These are phyloP conservation scores for Thelonectria discophora DNA, from an alignment of 2,329 filamentous ascomycete species.

Conservation along the genomic window DNA sequence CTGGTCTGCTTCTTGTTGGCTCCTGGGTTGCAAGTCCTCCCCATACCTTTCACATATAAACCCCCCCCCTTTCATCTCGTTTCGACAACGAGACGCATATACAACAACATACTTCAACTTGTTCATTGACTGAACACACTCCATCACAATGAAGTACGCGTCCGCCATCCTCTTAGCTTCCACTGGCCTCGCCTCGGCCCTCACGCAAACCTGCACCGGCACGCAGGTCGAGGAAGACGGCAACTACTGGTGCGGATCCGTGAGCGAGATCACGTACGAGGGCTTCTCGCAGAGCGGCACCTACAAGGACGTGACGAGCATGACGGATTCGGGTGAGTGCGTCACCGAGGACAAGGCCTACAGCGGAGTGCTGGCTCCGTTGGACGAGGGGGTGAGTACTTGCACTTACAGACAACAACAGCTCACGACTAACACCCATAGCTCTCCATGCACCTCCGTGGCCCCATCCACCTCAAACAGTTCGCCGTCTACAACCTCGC, in stretches of 20 bases:
- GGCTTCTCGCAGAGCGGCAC: slow-evolving; percentile 67
- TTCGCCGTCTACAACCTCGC: slow-evolving; percentile 74
- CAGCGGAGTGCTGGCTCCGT: slow-evolving; percentile 69
- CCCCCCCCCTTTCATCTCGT: no score
- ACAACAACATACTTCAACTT: no score
- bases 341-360: slow-evolving; percentile 61
- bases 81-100: no score
- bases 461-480: slow-evolving; percentile 72
- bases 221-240: slow-evolving; percentile 52
- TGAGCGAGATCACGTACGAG: slow-evolving; percentile 58
- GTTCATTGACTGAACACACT: background rate
- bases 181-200: no score
- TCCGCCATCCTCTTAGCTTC: background rate
- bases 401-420: background rate
- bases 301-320: slow-evolving; percentile 71
- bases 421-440: background rate
- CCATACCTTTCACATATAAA: no score
- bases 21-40: background rate
- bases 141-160: slow-evolving; percentile 45
- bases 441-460: slow-evolving; percentile 78
- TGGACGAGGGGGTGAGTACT: slow-evolving; percentile 73
- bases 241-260: slow-evolving; percentile 56
- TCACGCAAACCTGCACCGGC: slow-evolving; percentile 33
- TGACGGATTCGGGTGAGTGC: slow-evolving; percentile 67
- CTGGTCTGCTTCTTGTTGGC: background rate